A percentile compares a stretch with the other conserved stretches of the same genome.
phyloP scores from a whole-genome alignment of 1,139 yeast genomes.

The Nakaseomyces nivariensis region DNA sequence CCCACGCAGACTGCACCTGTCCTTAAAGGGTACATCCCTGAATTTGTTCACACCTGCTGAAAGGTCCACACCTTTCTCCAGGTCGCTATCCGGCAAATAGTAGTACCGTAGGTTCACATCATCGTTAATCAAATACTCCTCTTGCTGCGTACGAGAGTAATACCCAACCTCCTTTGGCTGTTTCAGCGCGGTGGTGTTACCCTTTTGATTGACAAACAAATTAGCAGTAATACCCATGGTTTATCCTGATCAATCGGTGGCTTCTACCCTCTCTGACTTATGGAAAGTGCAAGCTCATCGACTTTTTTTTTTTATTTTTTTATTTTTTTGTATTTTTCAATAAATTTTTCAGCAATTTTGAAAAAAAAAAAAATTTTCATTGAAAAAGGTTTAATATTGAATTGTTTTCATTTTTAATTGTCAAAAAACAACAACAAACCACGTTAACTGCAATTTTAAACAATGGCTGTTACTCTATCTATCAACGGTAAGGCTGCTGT shows the following conservation, averaged over 20 bases:
- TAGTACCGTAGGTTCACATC: conserved; percentile 51
- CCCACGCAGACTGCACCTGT: conserved; percentile 39
- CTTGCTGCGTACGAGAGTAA: conserved; percentile 22
- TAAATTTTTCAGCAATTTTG: neutral
- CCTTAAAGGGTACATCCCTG: conserved; percentile 35
- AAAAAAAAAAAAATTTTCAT: neutral
- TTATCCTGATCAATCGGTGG: no score
- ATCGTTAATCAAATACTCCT: conserved; percentile 33
- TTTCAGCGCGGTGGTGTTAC: conserved; percentile 23
- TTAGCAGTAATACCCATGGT: conserved; percentile 17
- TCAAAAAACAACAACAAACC: neutral
- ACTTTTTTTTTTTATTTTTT: neutral
- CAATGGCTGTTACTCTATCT: conserved; percentile 35
- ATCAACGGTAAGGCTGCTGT: conserved; percentile 81
- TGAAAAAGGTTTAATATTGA: neutral
- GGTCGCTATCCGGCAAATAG: conserved; percentile 63
- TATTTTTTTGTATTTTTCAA: neutral
- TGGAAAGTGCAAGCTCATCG: neutral
- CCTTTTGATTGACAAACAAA: conserved; percentile 21
- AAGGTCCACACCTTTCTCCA: conserved; percentile 47
- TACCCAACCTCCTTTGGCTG: conserved; percentile 27
- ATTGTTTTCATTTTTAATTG: neutral
- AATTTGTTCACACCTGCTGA: conserved; percentile 54
- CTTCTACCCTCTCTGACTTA: no score
- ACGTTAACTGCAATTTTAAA: no score